Evolutionary conservation across 805 yeast genomes (phyloP).

Genomic region (Kluyveromyces dobzhanskii): DNA sequence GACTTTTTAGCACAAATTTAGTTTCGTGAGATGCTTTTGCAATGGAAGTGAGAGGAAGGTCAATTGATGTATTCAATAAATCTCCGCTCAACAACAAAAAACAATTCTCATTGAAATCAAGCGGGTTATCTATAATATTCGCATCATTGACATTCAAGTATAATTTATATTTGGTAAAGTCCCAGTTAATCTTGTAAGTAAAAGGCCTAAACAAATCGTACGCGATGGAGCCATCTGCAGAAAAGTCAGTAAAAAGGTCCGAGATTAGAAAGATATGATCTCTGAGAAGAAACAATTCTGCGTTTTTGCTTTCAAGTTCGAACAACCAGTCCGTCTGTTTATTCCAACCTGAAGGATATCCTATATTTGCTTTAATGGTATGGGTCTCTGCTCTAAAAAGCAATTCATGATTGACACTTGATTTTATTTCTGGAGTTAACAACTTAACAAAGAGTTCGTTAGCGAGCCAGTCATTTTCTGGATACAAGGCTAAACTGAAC

Average conservation of each 20-base stretch:
- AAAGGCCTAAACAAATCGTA: slow-evolving; percentile 76
- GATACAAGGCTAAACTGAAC: slow-evolving; percentile 41
- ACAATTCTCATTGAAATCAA: slow-evolving; percentile 74
- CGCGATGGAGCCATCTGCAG: slow-evolving; percentile 59
- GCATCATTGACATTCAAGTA: slow-evolving; percentile 77
- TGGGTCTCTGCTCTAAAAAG: slow-evolving; percentile 57
- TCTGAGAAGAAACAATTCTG: slow-evolving; percentile 58
- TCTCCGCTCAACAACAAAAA: slow-evolving; percentile 69
- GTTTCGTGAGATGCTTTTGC: slow-evolving; percentile 45
- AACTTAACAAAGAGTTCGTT: slow-evolving; percentile 41
- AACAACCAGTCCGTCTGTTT: slow-evolving; percentile 66
- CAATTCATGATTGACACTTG: slow-evolving; percentile 86
- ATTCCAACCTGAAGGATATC: slow-evolving; percentile 79
- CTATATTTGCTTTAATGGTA: slow-evolving; percentile 44
- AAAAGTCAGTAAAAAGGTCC: slow-evolving; percentile 71
- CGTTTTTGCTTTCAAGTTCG: slow-evolving; percentile 40
- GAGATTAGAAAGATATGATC: slow-evolving; percentile 73
- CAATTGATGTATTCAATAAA: slow-evolving; percentile 36
- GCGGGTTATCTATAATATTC: slow-evolving; percentile 82
- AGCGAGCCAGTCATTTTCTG: slow-evolving; percentile 48
- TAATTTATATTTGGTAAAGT: slow-evolving; percentile 46
- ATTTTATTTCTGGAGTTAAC: slow-evolving; percentile 50
- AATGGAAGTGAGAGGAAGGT: slow-evolving; percentile 52
- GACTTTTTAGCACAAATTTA: slow-evolving; percentile 44
- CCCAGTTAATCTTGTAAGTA: slow-evolving; percentile 53